phyloP scores from a whole-genome alignment of 352 stramenopile genomes.

The Globisporangium paroecandrum region DNA sequence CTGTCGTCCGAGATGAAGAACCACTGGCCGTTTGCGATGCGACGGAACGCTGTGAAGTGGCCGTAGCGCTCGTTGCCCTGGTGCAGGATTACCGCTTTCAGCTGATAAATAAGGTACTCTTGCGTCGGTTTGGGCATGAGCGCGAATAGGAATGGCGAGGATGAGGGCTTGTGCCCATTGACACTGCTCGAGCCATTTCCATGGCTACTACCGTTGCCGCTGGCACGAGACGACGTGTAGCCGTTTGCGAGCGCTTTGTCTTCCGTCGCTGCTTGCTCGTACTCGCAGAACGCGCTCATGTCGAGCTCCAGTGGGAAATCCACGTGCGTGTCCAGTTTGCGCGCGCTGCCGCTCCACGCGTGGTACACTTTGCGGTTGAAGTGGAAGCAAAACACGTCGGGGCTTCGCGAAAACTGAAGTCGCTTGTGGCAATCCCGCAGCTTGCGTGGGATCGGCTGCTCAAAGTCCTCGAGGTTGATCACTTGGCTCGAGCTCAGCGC shows the following conservation, averaged over 20 bases:
- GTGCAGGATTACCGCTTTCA: constrained; percentile 80
- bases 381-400: constrained; percentile 85
- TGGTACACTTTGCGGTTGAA: constrained; percentile 87
- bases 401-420: constrained; percentile 74
- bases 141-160: constrained; percentile 14
- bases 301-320: constrained; percentile 77
- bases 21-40: constrained; percentile 59
- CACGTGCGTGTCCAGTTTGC: constrained; percentile 80
- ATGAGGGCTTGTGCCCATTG: constrained; percentile 2
- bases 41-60: constrained; percentile 85
- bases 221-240: neutral
- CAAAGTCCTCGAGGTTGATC: constrained; percentile 38
- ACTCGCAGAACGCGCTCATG: constrained; percentile 74
- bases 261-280: constrained; percentile 35
- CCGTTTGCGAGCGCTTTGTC: constrained; percentile 32
- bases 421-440: constrained; percentile 61
- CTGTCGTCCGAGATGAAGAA: constrained; percentile 85
- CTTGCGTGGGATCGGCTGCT: constrained; percentile 32
- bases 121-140: constrained; percentile 9
- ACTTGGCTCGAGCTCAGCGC: constrained; percentile 27
- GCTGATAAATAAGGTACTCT: constrained; percentile 60
- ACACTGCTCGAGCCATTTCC: neutral
- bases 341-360: constrained; percentile 45
- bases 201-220: neutral
- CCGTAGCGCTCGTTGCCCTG: constrained; percentile 83